These are phyloP conservation scores for Yamadazyma ubonensis DNA, from an alignment of 805 yeast genomes.

Conservation along the genomic window DNA sequence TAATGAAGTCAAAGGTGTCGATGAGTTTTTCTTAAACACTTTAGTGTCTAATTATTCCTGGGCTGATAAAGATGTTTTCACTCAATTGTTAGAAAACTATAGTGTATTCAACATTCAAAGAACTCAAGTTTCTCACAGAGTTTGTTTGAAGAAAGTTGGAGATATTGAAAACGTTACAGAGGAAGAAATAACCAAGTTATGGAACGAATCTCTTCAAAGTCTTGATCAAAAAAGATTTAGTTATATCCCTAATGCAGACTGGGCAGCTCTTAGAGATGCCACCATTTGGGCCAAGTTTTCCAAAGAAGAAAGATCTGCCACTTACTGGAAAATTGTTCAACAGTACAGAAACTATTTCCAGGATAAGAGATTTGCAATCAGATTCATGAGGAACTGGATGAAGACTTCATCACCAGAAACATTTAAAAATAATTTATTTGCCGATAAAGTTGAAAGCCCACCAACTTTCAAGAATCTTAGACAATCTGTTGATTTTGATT, in stretches of 20 bases:
- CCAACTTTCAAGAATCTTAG: not conserved
- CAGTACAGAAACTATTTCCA: slow-evolving; percentile 44
- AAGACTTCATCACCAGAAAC: slow-evolving; percentile 9
- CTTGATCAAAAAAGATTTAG: slow-evolving; percentile 55
- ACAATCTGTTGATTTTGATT: not conserved
- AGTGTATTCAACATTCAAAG: slow-evolving; percentile 54
- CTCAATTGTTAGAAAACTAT: slow-evolving; percentile 62
- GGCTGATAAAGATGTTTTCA: slow-evolving; percentile 64
- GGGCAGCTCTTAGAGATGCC: slow-evolving; percentile 81
- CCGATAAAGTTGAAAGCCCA: not conserved
- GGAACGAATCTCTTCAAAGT: slow-evolving; percentile 49
- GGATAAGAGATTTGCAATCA: slow-evolving; percentile 32
- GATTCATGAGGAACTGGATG: slow-evolving; percentile 26
- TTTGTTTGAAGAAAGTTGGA: slow-evolving; percentile 70
- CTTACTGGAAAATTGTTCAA: slow-evolving; percentile 56
- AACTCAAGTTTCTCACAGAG: slow-evolving; percentile 70
- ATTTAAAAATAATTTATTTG: not conserved
- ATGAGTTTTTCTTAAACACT: slow-evolving; percentile 81
- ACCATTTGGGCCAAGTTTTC: slow-evolving; percentile 49
- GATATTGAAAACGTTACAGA: slow-evolving; percentile 51
- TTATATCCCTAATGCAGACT: slow-evolving; percentile 78
- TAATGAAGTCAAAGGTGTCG: slow-evolving; percentile 56
- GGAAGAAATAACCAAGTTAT: slow-evolving; percentile 53
- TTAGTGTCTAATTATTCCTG: slow-evolving; percentile 66
- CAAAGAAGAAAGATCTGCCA: slow-evolving; percentile 44